Base-by-base conservation (phyloP, 78 protist genomes). In the Dictyostelium brefeldianum region DNA sequence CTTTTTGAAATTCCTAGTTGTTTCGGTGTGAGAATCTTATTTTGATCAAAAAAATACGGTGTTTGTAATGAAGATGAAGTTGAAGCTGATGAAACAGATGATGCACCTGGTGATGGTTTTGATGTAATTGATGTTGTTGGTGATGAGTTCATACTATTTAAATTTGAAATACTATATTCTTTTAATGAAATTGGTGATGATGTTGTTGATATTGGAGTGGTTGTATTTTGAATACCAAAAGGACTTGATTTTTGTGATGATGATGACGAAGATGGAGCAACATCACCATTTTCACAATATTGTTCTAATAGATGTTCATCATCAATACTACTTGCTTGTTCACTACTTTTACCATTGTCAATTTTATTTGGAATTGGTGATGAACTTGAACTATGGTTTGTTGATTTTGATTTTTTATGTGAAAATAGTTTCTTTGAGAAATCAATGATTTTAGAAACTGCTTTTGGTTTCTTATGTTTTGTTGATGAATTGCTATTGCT, bases 391-490 rank as follows among this genome's bases (percentile, higher is more conserved):
- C 14, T 47, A 31, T 36, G 5, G 2, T 36, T 36, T 36, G 43
- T 36, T 36, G 75, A 67, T 67, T 67, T 67, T 3, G 75, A 67
- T 67, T 67, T 67, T 31, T 67, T 67, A 31, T 67, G 75, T 5
- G 75, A 67, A 67, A 67, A 67, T 67, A 67, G 43, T 67, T 67
- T 67, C 48, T 67, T 67, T 27, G 75, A 67, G 17, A 67, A 67
- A 18, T 67, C 75, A 31, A 31, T 67, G 12, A 67, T 67, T 20
- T 67, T 67, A 4, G 41, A 15, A 31, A 67, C 47, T 27, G 75
- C 17, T 67, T 67, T 67, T 67, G 46, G 75, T 67, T 67, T 67
- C 47, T 67, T 67, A 51, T 4, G 15, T 31, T 31, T 67, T 11
- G 75, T 29, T 5, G 31, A 11, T n/a, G n/a, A n/a, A n/a, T n/a